phyloP scores from a whole-genome alignment of 1,284 basidiomycete genomes.

The Cutaneotrichosporon cutaneum region DNA sequence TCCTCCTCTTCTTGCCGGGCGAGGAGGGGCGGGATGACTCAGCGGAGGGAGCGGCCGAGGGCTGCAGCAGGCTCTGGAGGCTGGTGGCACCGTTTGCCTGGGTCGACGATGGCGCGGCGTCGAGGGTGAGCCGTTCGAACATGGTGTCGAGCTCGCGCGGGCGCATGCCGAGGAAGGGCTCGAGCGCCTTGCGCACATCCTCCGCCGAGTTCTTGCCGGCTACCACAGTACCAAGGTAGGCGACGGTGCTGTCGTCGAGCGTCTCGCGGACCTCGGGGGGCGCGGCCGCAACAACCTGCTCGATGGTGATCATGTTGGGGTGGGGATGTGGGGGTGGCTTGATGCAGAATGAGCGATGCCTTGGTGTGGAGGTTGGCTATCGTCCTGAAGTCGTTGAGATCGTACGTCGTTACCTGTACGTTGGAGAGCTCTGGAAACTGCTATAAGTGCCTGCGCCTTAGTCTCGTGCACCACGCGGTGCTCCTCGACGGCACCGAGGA shows the following conservation, averaged over 20 bases:
- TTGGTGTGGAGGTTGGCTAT: not conserved
- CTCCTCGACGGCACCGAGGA: not conserved
- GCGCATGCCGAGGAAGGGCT: conserved; percentile 23
- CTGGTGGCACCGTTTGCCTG: not conserved
- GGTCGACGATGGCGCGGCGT: not conserved
- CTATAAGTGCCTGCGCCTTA: too few relatives aligned
- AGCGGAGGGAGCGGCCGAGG: not conserved
- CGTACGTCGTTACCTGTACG: not conserved
- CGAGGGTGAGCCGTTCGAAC: conserved; percentile 14
- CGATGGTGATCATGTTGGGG: conserved; percentile 18
- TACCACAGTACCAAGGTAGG: conserved; percentile 15
- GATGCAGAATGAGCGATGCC: not conserved
- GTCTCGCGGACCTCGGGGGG: conserved; percentile 21
- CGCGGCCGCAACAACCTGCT: conserved; percentile 16
- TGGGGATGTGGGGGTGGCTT: not conserved
- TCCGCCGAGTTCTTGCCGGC: conserved; percentile 6
- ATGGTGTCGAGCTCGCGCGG: conserved; percentile 14
- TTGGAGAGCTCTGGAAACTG: too few relatives aligned
- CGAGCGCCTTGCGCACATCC: conserved; percentile 14
- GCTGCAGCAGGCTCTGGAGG: not conserved
- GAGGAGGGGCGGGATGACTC: not conserved
- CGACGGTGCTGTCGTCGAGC: conserved; percentile 20
- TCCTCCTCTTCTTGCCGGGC: conserved; percentile 9
- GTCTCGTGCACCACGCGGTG: too few relatives aligned
- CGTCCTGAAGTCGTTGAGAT: not conserved